Percentiles rank a stretch among this genome's conserved stretches.
Evolutionary conservation across 495 filamentous ascomycete species (phyloP).

Genomic region (Lindgomyces ingoldianus): DNA sequence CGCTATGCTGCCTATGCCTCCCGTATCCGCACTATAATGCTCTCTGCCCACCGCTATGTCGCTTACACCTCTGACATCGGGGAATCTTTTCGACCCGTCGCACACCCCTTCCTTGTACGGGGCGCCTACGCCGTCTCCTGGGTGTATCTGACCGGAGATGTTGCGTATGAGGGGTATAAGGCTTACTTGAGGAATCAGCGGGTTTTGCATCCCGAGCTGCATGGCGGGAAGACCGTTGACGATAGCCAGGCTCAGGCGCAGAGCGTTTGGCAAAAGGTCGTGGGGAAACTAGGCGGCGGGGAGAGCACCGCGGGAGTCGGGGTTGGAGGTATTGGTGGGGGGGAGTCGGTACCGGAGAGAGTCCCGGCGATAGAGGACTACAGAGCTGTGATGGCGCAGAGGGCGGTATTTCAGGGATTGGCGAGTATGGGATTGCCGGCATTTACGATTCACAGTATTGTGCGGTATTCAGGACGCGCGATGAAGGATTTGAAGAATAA

Average conservation of each 20-base stretch:
- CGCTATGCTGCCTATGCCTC: slow-evolving; percentile 93
- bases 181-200: slow-evolving; percentile 81
- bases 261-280: not conserved
- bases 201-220: slow-evolving; percentile 52
- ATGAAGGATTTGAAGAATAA: slow-evolving; percentile 77
- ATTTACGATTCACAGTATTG: slow-evolving; percentile 91
- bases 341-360: slow-evolving; percentile 47
- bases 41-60: slow-evolving; percentile 91
- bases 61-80: slow-evolving; percentile 97
- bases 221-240: slow-evolving; percentile 9
- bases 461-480: slow-evolving; percentile 79
- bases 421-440: slow-evolving; percentile 94
- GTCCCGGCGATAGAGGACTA: slow-evolving; percentile 89
- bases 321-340: slow-evolving; percentile 9
- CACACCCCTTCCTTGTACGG: slow-evolving; percentile 77
- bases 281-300: slow-evolving; percentile 5
- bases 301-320: slow-evolving; percentile 12
- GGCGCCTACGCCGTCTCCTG: slow-evolving; percentile 89
- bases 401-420: slow-evolving; percentile 84
- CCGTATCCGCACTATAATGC: slow-evolving; percentile 82
- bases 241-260: slow-evolving; percentile 5
- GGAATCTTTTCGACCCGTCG: slow-evolving; percentile 92
- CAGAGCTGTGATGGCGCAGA: slow-evolving; percentile 84
- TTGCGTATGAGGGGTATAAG: slow-evolving; percentile 93
- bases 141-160: slow-evolving; percentile 89